A percentile compares a stretch with the other conserved stretches of the same genome.
These are phyloP conservation scores for Agrocybe chaxingu DNA, from an alignment of 768 basidiomycete genomes.

Conservation along the genomic window DNA sequence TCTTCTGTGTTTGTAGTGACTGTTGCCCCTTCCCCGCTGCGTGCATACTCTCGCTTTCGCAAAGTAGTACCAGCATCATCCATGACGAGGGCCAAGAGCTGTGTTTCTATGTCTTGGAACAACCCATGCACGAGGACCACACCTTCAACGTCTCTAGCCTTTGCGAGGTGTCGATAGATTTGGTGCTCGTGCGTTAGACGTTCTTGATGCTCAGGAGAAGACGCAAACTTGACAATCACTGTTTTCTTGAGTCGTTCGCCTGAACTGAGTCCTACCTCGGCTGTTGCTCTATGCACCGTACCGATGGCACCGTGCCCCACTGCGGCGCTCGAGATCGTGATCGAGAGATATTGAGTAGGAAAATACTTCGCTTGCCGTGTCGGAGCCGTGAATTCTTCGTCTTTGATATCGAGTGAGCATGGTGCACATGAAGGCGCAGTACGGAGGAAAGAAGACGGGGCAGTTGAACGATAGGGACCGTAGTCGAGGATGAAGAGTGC, in stretches of 20 bases:
- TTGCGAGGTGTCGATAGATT: background rate
- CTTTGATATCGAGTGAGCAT: background rate
- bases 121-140: conserved; percentile 6
- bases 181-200: conserved; percentile 3
- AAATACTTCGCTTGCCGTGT: background rate
- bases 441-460: conserved; percentile 3
- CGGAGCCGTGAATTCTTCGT: background rate
- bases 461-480: background rate
- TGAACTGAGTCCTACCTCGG: background rate
- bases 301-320: conserved; percentile 1
- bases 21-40: background rate
- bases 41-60: background rate
- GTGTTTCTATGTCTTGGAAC: conserved; percentile 9
- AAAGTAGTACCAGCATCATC: conserved; percentile 5
- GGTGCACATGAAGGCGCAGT: conserved; percentile 2
- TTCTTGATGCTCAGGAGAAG: background rate
- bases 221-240: conserved; percentile 2
- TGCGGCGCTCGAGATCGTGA: background rate
- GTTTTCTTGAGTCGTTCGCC: background rate
- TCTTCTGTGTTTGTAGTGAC: background rate
- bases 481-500: background rate
- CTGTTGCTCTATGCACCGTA: background rate
- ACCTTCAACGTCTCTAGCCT: background rate
- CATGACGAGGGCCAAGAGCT: conserved; percentile 3
- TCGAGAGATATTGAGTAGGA: background rate